Conservation (phyloP, 2,329 filamentous ascomycete genomes). For the Colletotrichum somersetense region DNA sequence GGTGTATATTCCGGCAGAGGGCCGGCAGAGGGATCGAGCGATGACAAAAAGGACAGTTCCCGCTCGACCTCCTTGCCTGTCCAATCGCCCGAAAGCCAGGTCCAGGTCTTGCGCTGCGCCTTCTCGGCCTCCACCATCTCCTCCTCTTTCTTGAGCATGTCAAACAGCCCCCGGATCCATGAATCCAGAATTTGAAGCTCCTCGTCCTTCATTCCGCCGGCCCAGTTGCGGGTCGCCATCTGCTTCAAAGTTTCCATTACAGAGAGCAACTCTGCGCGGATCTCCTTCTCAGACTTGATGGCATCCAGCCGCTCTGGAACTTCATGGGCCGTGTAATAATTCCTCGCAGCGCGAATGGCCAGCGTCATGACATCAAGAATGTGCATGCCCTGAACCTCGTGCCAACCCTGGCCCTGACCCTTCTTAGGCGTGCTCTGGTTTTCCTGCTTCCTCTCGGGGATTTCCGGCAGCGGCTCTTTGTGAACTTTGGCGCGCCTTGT, state of each 20-base stretch:
- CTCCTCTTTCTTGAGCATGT: slow-evolving; percentile 82
- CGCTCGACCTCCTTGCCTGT: slow-evolving; percentile 78
- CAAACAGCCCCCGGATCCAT: slow-evolving; percentile 85
- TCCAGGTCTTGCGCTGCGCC: slow-evolving; percentile 79
- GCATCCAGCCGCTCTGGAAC: slow-evolving; percentile 85
- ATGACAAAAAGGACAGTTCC: slow-evolving; percentile 84
- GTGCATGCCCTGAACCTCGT: slow-evolving; percentile 91
- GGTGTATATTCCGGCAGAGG: slow-evolving; percentile 78
- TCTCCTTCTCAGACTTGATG: slow-evolving; percentile 88
- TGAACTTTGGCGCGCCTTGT: slow-evolving; percentile 69
- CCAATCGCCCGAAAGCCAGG: slow-evolving; percentile 87
- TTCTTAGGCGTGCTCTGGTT: slow-evolving; percentile 45
- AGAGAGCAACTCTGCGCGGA: slow-evolving; percentile 84
- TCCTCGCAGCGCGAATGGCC: slow-evolving; percentile 94
- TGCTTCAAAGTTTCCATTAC: slow-evolving; percentile 93
- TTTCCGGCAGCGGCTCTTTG: slow-evolving; percentile 44
- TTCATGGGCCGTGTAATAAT: slow-evolving; percentile 96
- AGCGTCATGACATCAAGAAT: slow-evolving; percentile 93
- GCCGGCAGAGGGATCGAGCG: slow-evolving; percentile 73
- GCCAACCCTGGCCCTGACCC: slow-evolving; percentile 74
- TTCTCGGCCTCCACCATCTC: slow-evolving; percentile 80
- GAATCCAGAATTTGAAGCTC: slow-evolving; percentile 81
- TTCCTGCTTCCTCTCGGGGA: slow-evolving; percentile 2
- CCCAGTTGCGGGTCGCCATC: slow-evolving; percentile 89
- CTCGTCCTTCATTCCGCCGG: slow-evolving; percentile 81